phyloP scores from a whole-genome alignment of 1,284 basidiomycete genomes.

The Stygiomarasmius scandens region DNA sequence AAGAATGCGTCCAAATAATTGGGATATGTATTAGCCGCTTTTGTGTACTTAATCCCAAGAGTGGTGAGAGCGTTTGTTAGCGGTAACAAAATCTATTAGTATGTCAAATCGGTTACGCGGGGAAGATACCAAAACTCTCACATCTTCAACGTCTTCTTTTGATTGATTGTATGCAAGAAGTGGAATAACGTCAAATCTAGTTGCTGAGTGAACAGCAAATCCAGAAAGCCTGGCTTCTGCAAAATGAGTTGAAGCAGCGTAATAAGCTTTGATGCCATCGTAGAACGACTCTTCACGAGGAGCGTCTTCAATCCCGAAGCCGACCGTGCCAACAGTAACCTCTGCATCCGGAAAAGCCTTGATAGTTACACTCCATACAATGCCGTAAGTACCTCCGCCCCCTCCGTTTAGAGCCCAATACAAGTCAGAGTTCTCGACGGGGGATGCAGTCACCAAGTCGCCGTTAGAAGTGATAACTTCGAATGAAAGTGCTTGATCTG shows the following conservation, averaged over 20 bases:
- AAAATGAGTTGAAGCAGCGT: not conserved
- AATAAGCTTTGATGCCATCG: slow-evolving; percentile 18
- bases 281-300: slow-evolving; percentile 13
- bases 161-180: not conserved
- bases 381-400: slow-evolving; percentile 6
- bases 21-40: not conserved
- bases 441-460: not conserved
- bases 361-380: slow-evolving; percentile 1
- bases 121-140: not conserved
- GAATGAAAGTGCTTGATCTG: not conserved
- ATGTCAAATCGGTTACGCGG: not conserved
- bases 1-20: slow-evolving; percentile 1
- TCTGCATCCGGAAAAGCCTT: slow-evolving; percentile 12
- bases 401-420: slow-evolving; percentile 4
- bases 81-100: not conserved
- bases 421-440: not conserved
- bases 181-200: not conserved
- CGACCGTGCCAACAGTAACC: slow-evolving; percentile 9
- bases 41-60: slow-evolving; percentile 8
- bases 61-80: slow-evolving; percentile 1
- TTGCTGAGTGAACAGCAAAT: not conserved
- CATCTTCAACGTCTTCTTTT: not conserved
- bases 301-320: not conserved
- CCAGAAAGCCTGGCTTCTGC: not conserved
- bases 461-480: slow-evolving; percentile 1